phyloP scores from a whole-genome alignment of 768 basidiomycete genomes.

The Boletus sensibilis region DNA sequence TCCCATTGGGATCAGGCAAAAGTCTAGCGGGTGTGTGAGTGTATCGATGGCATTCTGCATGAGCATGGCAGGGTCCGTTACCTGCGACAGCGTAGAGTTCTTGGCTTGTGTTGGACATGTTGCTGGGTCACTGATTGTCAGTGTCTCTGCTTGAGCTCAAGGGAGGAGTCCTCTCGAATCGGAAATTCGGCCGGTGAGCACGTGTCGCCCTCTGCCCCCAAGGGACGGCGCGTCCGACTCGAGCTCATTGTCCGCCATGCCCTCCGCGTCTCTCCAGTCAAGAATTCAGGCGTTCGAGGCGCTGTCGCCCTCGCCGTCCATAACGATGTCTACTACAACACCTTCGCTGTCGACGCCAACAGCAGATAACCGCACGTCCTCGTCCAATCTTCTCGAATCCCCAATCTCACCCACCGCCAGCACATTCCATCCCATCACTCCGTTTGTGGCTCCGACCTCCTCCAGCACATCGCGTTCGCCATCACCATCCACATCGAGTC shows the following conservation, averaged over 20 bases:
- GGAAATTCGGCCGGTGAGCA: neutral
- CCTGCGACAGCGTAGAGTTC: slow-evolving; percentile 82
- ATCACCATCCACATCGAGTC: slow-evolving; percentile 44
- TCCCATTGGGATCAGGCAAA: slow-evolving; percentile 87
- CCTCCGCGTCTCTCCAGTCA: slow-evolving; percentile 50
- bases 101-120: slow-evolving; percentile 16
- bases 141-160: no score
- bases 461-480: slow-evolving; percentile 38
- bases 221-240: neutral
- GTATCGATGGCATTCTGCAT: neutral
- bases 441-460: slow-evolving; percentile 30
- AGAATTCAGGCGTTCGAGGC: slow-evolving; percentile 67
- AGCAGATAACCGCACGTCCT: neutral
- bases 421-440: slow-evolving; percentile 42
- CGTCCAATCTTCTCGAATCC: slow-evolving; percentile 43
- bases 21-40: slow-evolving; percentile 48
- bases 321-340: slow-evolving; percentile 12
- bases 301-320: slow-evolving; percentile 35
- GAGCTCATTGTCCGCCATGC: slow-evolving; percentile 31
- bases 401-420: slow-evolving; percentile 50
- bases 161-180: neutral
- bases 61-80: slow-evolving; percentile 20
- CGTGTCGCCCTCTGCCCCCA: neutral
- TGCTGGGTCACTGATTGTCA: no score
- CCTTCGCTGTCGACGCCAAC: slow-evolving; percentile 10